A percentile compares a stretch with the other conserved stretches of the same genome.
These are phyloP conservation scores for Purshia tridentata DNA, from an alignment of 306 rosid genomes.

Conservation along the genomic window DNA sequence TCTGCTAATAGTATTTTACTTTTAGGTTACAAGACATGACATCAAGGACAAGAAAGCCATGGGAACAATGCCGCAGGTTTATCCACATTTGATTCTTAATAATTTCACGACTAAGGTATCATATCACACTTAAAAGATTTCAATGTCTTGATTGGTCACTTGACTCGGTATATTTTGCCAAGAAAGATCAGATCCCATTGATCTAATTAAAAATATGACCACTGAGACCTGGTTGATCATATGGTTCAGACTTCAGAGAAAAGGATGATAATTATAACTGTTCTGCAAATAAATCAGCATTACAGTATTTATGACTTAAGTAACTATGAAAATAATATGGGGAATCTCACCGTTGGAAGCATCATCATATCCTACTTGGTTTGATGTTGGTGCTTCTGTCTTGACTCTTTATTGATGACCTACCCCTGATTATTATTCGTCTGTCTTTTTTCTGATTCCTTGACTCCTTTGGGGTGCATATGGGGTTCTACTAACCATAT, in stretches of 20 bases:
- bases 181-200: background rate
- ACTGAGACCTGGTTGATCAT: background rate
- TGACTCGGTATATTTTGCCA: background rate
- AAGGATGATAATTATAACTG: background rate
- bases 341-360: conserved; percentile 13
- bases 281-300: background rate
- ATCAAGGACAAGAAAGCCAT: conserved; percentile 73
- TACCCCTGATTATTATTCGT: too few relatives aligned
- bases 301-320: background rate
- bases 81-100: conserved; percentile 76
- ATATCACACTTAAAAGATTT: conserved; percentile 17
- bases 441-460: background rate
- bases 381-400: background rate
- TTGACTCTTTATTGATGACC: too few relatives aligned
- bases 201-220: background rate
- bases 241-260: background rate
- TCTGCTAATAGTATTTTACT: conserved; percentile 29
- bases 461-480: too few relatives aligned
- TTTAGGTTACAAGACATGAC: conserved; percentile 90
- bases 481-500: background rate
- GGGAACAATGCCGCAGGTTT: conserved; percentile 95
- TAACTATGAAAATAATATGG: background rate
- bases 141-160: background rate
- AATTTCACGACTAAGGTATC: conserved; percentile 86
- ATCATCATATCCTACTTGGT: background rate